These are phyloP conservation scores for Fremontodendron californicum DNA, from an alignment of 345 rosid genomes.

Conservation along the genomic window DNA sequence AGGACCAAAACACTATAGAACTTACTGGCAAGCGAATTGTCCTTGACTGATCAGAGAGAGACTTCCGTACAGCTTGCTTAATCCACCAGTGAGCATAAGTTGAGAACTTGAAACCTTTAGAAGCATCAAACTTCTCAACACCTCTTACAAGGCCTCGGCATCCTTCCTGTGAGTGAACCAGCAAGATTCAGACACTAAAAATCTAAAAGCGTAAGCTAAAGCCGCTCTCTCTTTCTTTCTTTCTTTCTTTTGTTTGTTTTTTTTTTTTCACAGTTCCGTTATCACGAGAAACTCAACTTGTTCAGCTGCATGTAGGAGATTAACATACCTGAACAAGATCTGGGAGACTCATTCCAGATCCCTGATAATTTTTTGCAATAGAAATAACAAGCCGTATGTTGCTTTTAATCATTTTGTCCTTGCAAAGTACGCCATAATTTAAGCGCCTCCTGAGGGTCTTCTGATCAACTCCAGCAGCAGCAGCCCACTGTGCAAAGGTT, in stretches of 20 bases:
- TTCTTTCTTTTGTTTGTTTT: not conserved
- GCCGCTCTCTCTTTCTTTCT: not conserved
- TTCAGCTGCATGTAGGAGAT: slow-evolving; percentile 3
- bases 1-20: slow-evolving; percentile 11
- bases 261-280: not conserved
- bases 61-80: slow-evolving; percentile 80
- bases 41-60: slow-evolving; percentile 81
- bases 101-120: slow-evolving; percentile 93
- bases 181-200: slow-evolving; percentile 14
- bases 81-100: slow-evolving; percentile 99
- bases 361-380: slow-evolving; percentile 87
- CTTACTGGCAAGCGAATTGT: slow-evolving; percentile 83
- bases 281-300: not conserved
- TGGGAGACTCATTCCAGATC: slow-evolving; percentile 84
- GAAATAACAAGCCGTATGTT: slow-evolving; percentile 96
- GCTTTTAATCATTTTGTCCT: slow-evolving; percentile 91
- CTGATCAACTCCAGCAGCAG: slow-evolving; percentile 82
- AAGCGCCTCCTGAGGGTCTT: slow-evolving; percentile 67
- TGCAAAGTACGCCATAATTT: slow-evolving; percentile 64
- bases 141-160: slow-evolving; percentile 89
- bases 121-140: slow-evolving; percentile 88
- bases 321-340: slow-evolving; percentile 91
- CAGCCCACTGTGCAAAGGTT: slow-evolving; percentile 82
- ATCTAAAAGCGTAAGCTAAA: not conserved
- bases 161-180: slow-evolving; percentile 60